phyloP scores from a whole-genome alignment of 2,329 filamentous ascomycete species.

The Exophiala mesophila region DNA sequence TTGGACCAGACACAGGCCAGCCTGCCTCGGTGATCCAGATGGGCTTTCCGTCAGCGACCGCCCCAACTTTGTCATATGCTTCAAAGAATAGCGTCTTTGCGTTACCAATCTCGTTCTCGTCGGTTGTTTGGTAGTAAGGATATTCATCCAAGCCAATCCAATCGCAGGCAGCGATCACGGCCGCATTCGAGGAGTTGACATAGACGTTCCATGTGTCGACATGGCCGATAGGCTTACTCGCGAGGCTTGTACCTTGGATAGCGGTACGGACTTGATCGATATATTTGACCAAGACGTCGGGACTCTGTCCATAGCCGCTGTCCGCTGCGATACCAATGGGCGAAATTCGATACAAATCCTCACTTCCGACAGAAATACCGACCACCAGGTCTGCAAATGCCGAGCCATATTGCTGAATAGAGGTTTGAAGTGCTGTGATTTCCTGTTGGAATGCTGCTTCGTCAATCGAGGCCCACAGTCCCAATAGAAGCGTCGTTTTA shows the following conservation, averaged over 20 bases:
- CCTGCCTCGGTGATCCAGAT: constrained; percentile 63
- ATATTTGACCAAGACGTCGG: constrained; percentile 61
- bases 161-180: constrained; percentile 58
- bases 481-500: constrained; percentile 68
- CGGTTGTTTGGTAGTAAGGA: constrained; percentile 44
- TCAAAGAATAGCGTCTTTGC: constrained; percentile 51
- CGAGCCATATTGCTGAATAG: constrained; percentile 60
- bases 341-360: constrained; percentile 72
- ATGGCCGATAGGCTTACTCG: constrained; percentile 48
- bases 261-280: constrained; percentile 62
- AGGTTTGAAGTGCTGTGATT: constrained; percentile 60
- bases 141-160: constrained; percentile 60
- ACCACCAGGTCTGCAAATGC: constrained; percentile 61
- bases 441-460: constrained; percentile 61
- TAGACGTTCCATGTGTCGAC: constrained; percentile 64
- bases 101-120: constrained; percentile 47
- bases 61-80: constrained; percentile 32
- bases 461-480: constrained; percentile 65
- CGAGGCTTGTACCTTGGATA: constrained; percentile 55
- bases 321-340: constrained; percentile 57
- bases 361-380: constrained; percentile 73
- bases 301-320: constrained; percentile 58
- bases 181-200: constrained; percentile 55
- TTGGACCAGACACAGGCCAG: constrained; percentile 55
- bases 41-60: constrained; percentile 48